Base-by-base conservation (phyloP, 2,329 filamentous ascomycete species). In the Aspergillus candidus region DNA sequence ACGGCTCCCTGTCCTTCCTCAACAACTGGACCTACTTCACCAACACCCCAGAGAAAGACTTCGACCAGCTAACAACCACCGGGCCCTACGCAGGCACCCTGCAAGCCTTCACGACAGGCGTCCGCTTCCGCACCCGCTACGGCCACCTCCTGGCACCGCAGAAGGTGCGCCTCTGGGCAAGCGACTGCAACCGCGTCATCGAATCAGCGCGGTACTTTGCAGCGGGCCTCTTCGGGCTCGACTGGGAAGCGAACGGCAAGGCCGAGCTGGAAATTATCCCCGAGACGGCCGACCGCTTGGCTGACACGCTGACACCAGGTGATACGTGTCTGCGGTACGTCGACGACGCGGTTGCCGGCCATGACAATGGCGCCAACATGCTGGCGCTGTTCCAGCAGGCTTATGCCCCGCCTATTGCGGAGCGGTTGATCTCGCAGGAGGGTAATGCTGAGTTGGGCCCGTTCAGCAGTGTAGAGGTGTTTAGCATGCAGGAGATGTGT, bases 401-500 rank as follows among this genome's bases (percentile, higher is more conserved):
- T 0, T 80, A 80, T 50, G 64, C 77, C 13, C 62, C 63, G 1
- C 51, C 63, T 11, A 75, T 79, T 34, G 63, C 67, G 31, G 46
- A 66, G 11, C 67, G 76, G 14, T 59, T 80, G 4, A 38, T 55
- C 30, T 13, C 32, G 1, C 41, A 52, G 6, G 43, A 61, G 27
- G 35, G 40, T 1, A 63, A 63, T 35, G 18, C 36, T 6, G 52
- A 55, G 1, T 49, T 66, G 5, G 62, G 72, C n/a, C 71, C 69
- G 29, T 69, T 78, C 44, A 65, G 60, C 0, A 64, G 71, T 36
- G 53, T 64, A 3, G 76, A 80, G 42, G 59, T 80, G 32, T 81
- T 74, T 53, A 68, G 72, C 46, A 80, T 81, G 78, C 78, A 80
- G 56, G 76, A 80, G 51, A 73, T 80, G 66, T 81, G 78, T 55